Base-by-base conservation (phyloP, 176 grass and related monocot species). In the Eremochloa ophiuroides region DNA sequence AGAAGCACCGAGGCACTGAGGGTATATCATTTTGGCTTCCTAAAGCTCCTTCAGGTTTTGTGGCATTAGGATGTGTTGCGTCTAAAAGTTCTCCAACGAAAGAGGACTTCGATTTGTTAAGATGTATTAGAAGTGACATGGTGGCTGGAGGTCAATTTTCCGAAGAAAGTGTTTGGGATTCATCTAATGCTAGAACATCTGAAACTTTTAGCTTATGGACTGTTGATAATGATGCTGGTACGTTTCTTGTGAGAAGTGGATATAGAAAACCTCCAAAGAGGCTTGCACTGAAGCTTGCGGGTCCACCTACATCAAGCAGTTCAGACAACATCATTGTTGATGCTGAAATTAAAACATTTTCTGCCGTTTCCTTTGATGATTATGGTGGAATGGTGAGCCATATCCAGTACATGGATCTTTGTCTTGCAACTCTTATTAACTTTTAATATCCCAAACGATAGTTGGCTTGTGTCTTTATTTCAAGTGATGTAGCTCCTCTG, bases 41-140 rank as follows among this genome's bases (percentile, higher is more conserved):
- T 77, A 69, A 89, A 87, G 88, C 95, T 75, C 95, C 92, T 82
- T 85, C 90, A 55, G 95, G 95, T 78, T 98, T 93, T 94, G 87
- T 92, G 73, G 86, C 92, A 30, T 85, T 94, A 79, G 95, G 95
- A 60, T 98, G 92, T 87, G 74, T 98, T 83, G 90, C 86, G 85
- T 98, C 92, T 39, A 98, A 89, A 87, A 87, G 42, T 59, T 64
- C 40, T 50, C 90, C 82, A 25, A 85, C 27, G 39, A 80, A 60
- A 76, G 95, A 94, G 72, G 92, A 91, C 41, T 84, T 98, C 37
- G 65, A 84, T 75, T 85, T 81, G 44, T 66, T 98, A 85, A 88
- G 88, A 87, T 98, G 95, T 80, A 87, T 98, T 78, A 87, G 95
- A 71, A 94, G 85, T 85, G 95, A 98, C 70, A 98, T 94, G 95